Conservation (phyloP, 2,329 filamentous ascomycete genomes). For the Sarocladiaceae sp. region DNA sequence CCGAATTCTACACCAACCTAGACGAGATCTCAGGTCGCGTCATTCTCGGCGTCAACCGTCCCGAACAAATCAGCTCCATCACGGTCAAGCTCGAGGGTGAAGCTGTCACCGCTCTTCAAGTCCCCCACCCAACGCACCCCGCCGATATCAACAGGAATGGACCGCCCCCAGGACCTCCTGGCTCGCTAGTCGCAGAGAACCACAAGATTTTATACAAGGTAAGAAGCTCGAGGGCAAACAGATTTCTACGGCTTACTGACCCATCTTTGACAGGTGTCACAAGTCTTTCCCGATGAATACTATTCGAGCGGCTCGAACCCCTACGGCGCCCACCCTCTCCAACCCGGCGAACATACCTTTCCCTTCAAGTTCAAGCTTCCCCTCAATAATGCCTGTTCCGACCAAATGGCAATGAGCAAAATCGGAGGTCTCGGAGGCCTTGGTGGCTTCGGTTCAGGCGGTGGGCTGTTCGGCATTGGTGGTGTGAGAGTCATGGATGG, state of each 20-base stretch:
- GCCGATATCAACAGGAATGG: slow-evolving; percentile 32
- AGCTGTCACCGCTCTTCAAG: slow-evolving; percentile 60
- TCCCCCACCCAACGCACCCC: slow-evolving; percentile 42
- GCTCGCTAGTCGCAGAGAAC: slow-evolving; percentile 49
- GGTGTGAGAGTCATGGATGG: slow-evolving; percentile 59
- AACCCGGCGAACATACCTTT: slow-evolving; percentile 69
- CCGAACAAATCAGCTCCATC: slow-evolving; percentile 68
- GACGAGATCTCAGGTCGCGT: slow-evolving; percentile 65
- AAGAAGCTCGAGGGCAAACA: too few species aligned
- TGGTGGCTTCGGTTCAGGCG: slow-evolving; percentile 43
- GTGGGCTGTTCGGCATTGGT: slow-evolving; percentile 43
- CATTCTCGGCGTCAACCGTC: slow-evolving; percentile 53
- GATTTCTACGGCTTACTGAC: neutral
- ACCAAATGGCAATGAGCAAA: slow-evolving; percentile 47
- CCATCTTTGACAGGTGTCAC: slow-evolving; percentile 38
- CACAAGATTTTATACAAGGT: slow-evolving; percentile 71
- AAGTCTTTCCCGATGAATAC: slow-evolving; percentile 64
- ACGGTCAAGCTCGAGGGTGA: slow-evolving; percentile 83
- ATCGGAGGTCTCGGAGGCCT: slow-evolving; percentile 50
- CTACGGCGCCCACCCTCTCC: slow-evolving; percentile 53
- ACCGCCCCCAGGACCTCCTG: slow-evolving; percentile 28
- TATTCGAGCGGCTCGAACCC: slow-evolving; percentile 32
- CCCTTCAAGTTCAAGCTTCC: slow-evolving; percentile 74
- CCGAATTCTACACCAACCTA: slow-evolving; percentile 75
- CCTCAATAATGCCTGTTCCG: slow-evolving; percentile 69